These are phyloP conservation scores for Botryotinia narcissicola DNA, from an alignment of 2,329 filamentous ascomycete genomes.

Conservation along the genomic window DNA sequence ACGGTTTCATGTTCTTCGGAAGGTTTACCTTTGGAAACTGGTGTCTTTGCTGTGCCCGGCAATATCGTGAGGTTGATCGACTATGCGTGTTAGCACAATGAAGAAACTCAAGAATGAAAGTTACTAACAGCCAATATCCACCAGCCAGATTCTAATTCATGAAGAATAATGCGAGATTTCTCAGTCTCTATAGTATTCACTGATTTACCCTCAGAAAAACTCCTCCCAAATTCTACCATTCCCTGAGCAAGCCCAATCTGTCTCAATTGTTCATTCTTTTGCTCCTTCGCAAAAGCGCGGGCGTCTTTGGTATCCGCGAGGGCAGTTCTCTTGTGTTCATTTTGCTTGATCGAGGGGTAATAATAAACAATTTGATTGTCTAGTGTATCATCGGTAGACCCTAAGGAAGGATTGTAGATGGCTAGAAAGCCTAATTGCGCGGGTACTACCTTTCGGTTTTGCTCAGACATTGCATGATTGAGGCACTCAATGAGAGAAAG, in stretches of 20 bases:
- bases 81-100: conserved; percentile 43
- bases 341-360: conserved; percentile 38
- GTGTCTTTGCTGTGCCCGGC: conserved; percentile 54
- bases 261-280: conserved; percentile 81
- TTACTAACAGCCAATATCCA: conserved; percentile 87
- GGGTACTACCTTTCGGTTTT: conserved; percentile 46
- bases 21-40: conserved; percentile 35
- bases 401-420: conserved; percentile 89
- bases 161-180: conserved; percentile 77
- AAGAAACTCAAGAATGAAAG: neutral
- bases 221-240: conserved; percentile 89
- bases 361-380: conserved; percentile 91
- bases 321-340: conserved; percentile 12
- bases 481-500: neutral
- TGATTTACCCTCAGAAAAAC: conserved; percentile 73
- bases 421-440: conserved; percentile 87
- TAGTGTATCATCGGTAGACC: conserved; percentile 57
- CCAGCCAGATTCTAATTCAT: conserved; percentile 88
- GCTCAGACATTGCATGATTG: conserved; percentile 35
- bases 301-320: conserved; percentile 26
- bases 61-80: conserved; percentile 77
- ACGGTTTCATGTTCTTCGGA: conserved; percentile 39
- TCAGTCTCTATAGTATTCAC: conserved; percentile 90
- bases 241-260: conserved; percentile 96
- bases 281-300: conserved; percentile 49